Conservation (phyloP, 257 asterid genomes). For the Penstemon eatonii region DNA sequence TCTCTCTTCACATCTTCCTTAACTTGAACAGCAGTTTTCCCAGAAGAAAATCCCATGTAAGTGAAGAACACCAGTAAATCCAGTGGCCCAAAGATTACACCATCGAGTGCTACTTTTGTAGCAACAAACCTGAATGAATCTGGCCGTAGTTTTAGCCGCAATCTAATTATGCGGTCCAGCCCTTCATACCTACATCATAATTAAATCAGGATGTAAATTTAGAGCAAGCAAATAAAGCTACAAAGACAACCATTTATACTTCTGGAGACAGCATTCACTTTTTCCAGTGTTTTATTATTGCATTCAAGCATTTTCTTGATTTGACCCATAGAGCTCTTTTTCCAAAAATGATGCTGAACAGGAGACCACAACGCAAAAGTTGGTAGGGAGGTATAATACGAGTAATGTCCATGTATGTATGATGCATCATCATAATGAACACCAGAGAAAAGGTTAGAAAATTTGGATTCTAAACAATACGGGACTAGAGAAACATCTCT, state of each 20-base stretch:
- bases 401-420: no score
- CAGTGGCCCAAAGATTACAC: conserved; percentile 75
- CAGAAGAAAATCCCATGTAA: conserved; percentile 82
- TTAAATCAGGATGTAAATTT: background rate
- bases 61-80: conserved; percentile 76
- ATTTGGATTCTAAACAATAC: background rate
- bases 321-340: no score
- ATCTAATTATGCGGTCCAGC: conserved; percentile 64
- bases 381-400: background rate
- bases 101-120: conserved; percentile 76
- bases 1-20: conserved; percentile 80
- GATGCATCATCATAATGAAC: no score
- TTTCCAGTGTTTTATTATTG: no score
- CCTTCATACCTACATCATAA: conserved; percentile 65
- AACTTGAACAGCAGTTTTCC: conserved; percentile 65
- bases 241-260: background rate
- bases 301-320: no score
- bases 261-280: no score
- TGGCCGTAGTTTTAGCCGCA: conserved; percentile 57
- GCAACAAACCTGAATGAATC: conserved; percentile 70
- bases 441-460: background rate
- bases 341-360: background rate
- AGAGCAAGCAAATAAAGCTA: background rate
- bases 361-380: background rate
- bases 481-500: no score